Evolutionary conservation across 169 alveolate genomes (phyloP), one percentile per base, ranked within the genome.

Genomic region (Eimeria nieschulzi): DNA sequence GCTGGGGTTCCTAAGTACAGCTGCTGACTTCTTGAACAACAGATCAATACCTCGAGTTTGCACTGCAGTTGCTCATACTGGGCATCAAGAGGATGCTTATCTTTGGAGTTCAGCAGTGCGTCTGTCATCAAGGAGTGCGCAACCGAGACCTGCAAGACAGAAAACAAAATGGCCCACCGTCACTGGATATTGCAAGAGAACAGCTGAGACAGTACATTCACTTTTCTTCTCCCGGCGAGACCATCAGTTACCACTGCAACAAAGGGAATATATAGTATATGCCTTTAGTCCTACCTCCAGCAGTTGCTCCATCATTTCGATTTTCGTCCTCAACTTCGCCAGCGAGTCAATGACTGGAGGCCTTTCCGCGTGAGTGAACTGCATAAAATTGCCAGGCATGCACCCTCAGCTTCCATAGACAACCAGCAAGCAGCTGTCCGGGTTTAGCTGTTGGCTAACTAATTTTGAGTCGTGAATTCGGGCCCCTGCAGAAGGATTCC

Each of bases 61-160:
- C 95, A 92, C 70, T 70, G 63, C 53, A 92, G 92, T 64, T 82
- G 91, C 66, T 92, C 92, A 85, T 92, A 92, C 26, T 92, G 91
- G 64, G 92, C 93, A 51, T 90, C 91, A 25, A 92, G 68, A 12
- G 93, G 93, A 46, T 92, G 92, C 59, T 51, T 80, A 63, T 83
- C 95, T 26, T 70, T 73, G 46, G 93, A 71, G 85, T 76, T 79
- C 61, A 70, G 84, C 54, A 88, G 3, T 9, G 93, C 95, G 39
- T 75, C 93, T 21, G 91, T 87, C 92, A 92, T 8, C 21, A 92
- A 54, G n/a, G 93, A 87, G 23, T 92, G 91, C 46, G 93, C 95
- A n/a, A 92, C 73, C 46, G 91, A 87, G 17, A 92, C 91, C 95
- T 92, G 70, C 59, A 84, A 23, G 25, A 71, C 56, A 55, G n/a